Conservation (phyloP, 2,329 filamentous ascomycete species). For the Dothistroma pini region DNA sequence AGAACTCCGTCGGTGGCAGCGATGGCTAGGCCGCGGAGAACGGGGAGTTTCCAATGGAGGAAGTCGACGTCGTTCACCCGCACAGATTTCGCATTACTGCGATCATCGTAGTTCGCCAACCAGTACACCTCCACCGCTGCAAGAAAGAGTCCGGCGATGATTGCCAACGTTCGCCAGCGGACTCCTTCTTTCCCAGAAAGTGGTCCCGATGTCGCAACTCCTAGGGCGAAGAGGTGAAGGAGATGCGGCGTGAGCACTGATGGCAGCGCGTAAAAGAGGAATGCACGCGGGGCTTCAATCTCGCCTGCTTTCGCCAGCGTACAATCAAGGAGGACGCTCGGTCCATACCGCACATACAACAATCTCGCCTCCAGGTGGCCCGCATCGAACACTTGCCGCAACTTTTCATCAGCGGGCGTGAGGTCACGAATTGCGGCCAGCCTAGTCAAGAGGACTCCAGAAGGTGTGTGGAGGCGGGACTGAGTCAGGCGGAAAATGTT, state of each 20-base stretch:
- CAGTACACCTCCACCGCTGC: conserved; percentile 64
- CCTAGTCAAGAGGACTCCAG: conserved; percentile 77
- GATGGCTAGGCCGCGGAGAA: conserved; percentile 61
- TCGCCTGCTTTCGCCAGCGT: conserved; percentile 61
- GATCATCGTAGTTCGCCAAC: conserved; percentile 62
- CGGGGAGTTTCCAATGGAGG: conserved; percentile 67
- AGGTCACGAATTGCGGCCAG: conserved; percentile 59
- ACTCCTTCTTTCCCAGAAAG: conserved; percentile 61
- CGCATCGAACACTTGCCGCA: conserved; percentile 66
- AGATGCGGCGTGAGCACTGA: conserved; percentile 73
- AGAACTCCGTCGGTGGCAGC: conserved; percentile 61
- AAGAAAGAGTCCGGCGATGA: conserved; percentile 58
- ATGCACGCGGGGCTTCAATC: conserved; percentile 53
- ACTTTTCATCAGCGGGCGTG: conserved; percentile 57
- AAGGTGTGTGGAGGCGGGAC: conserved; percentile 81
- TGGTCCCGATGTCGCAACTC: conserved; percentile 66
- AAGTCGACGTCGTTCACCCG: conserved; percentile 60
- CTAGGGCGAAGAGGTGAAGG: conserved; percentile 68
- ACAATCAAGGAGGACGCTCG: conserved; percentile 67
- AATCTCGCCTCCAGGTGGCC: conserved; percentile 62
- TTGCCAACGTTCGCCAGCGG: conserved; percentile 68
- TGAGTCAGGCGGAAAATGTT: conserved; percentile 77
- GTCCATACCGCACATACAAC: conserved; percentile 80
- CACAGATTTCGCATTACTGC: conserved; percentile 59
- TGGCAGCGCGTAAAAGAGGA: conserved; percentile 77